Base-by-base conservation (phyloP, 1,284 basidiomycete genomes). In the Ustilago cynodontis region DNA sequence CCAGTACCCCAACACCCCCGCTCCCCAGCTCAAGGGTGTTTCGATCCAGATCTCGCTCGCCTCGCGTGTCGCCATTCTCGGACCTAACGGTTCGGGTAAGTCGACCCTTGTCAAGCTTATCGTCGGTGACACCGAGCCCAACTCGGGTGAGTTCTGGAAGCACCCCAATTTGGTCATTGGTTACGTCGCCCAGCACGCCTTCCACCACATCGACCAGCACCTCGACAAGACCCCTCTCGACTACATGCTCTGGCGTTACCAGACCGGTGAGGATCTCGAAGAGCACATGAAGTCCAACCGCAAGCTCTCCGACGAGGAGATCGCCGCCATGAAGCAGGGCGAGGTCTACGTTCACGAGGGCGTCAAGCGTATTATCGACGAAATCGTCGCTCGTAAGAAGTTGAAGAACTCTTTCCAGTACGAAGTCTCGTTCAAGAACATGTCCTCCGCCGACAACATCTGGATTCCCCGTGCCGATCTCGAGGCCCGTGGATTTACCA, bases 171-270 rank as follows among this genome's bases (percentile, higher is more conserved):
- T 86, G 80, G 84, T 86, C 77, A 85, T 86, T 54, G 84, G 84
- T 33, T 86, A 86, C 82, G 84, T 86, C 50, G 84, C 84, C 59
- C 84, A 86, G 79, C 84, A 86, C 82, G 84, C 84, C 16, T 86
- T 86, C 84, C 84, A 86, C 83, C 84, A 86, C 82, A 86, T 86
- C 37, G 84, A 86, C 83, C 82, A 86, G 79, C 84, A 86, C 79
- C 79, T 86, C 31, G 84, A 86, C 81, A 86, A 84, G 80, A 86
- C 84, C 13, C 84, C 84, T 2, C 77, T 86, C 51, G 84, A 86
- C 78, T 86, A 86, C 83, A 86, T 86, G 84, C 82, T 85, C 60
- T 86, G 84, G 84, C 84, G 84, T 53, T 86, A 86, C 84, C 84
- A 86, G 82, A 86, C 84, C 47, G 84, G 84, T 77, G 84, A 86